phyloP scores from a whole-genome alignment of 441 rosid genomes.

The Iberis amara region DNA sequence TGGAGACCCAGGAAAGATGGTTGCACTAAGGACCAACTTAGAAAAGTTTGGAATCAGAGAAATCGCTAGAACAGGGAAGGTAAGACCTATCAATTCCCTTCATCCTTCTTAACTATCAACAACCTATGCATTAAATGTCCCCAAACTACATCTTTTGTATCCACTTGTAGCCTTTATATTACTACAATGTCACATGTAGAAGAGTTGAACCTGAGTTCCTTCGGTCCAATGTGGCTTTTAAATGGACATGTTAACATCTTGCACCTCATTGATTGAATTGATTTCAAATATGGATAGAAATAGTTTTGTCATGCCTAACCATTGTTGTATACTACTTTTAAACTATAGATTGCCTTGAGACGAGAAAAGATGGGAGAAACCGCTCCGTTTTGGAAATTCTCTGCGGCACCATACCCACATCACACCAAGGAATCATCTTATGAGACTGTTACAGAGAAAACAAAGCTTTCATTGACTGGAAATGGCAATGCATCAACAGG shows the following conservation, averaged over 20 bases:
- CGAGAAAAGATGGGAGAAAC: conserved; percentile 69
- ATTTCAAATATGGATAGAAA: neutral
- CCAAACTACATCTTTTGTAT: neutral
- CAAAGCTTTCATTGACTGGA: conserved; percentile 30
- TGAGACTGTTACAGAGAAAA: conserved; percentile 29
- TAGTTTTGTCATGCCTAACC: conserved; percentile 6
- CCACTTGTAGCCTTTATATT: conserved; percentile 19
- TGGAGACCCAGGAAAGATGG: conserved; percentile 95
- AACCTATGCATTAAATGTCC: conserved; percentile 13
- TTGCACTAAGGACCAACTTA: conserved; percentile 63
- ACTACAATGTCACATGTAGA: conserved; percentile 12
- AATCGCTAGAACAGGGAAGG: conserved; percentile 63
- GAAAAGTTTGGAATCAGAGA: conserved; percentile 88
- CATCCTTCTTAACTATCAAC: conserved; percentile 12
- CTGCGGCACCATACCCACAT: conserved; percentile 62
- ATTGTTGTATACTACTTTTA: conserved; percentile 10
- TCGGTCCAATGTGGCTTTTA: neutral
- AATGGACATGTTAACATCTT: conserved; percentile 7
- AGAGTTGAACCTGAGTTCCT: neutral
- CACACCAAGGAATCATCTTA: conserved; percentile 29
- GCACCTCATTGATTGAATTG: neutral
- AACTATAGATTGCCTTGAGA: conserved; percentile 58
- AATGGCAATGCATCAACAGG: conserved; percentile 37
- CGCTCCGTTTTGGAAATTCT: conserved; percentile 75
- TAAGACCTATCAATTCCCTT: conserved; percentile 2